Percentiles rank a stretch among this genome's conserved stretches.
phyloP scores from a whole-genome alignment of 2,329 filamentous ascomycete species.

The Fusarium virguliforme region DNA sequence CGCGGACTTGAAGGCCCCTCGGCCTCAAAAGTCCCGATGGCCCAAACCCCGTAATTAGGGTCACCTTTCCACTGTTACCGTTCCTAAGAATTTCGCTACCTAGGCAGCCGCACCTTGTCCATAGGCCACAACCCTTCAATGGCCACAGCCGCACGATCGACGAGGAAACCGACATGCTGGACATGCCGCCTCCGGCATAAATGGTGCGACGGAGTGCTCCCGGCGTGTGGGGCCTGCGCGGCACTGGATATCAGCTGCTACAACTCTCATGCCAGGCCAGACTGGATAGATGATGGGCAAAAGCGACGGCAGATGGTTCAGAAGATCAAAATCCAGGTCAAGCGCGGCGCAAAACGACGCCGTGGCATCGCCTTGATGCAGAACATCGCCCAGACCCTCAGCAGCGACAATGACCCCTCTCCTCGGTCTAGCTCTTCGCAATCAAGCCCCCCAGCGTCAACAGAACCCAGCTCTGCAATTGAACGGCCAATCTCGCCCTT shows the following conservation, averaged over 20 bases:
- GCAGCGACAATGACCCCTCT: neutral
- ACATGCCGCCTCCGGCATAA: conserved; percentile 70
- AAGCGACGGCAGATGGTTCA: conserved; percentile 44
- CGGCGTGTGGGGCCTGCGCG: conserved; percentile 62
- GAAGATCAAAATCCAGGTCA: conserved; percentile 47
- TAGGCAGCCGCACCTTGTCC: neutral
- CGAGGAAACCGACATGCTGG: conserved; percentile 58
- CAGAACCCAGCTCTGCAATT: no score
- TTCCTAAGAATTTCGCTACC: neutral
- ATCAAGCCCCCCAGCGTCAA: no score
- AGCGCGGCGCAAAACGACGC: conserved; percentile 44
- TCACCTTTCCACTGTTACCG: neutral
- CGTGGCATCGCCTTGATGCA: conserved; percentile 53
- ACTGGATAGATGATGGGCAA: conserved; percentile 63
- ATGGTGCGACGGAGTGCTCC: conserved; percentile 65
- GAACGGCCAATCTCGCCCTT: neutral
- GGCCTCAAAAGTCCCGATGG: neutral
- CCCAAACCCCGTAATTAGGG: neutral
- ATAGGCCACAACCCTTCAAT: neutral
- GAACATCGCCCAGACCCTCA: conserved; percentile 21
- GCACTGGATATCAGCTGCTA: conserved; percentile 66
- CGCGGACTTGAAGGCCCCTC: neutral
- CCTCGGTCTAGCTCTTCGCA: neutral
- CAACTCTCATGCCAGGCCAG: conserved; percentile 61
- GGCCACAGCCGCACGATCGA: conserved; percentile 4